Base-by-base conservation (phyloP, 2,329 filamentous ascomycete genomes). In the Pseudopyricularia javanii region DNA sequence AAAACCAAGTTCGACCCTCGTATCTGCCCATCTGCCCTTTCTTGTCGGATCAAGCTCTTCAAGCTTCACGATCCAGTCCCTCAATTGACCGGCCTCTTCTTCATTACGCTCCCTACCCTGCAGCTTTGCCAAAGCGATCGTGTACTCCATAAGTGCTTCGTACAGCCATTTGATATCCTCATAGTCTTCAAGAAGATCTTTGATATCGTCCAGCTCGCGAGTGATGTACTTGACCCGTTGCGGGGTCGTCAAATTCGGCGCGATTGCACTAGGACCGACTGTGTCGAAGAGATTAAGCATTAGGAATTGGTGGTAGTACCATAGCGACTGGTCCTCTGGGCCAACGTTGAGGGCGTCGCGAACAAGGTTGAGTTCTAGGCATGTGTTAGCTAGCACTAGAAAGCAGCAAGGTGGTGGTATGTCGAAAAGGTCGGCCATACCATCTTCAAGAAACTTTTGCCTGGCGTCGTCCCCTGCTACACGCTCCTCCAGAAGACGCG, bases 281-380 rank as follows among this genome's bases (percentile, higher is more conserved):
- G 63, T 14, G 61, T 72, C 74, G 51, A 76, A 71, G 60, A 86
- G 72, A 62, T 83, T 85, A 55, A 82, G 78, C 70, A 96, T 82
- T 54, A 96, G 72, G 62, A 85, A 95, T 60, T 93, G 86, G 66
- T 97, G 90, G 63, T 98, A 97, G 67, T 94, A 95, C 91, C 93
- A 98, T 6, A 96, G 75, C 17, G 90, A 95, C 64, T 97, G 91
- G 64, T 97, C 91, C 59, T 95, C 90, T 0, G 91, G 90, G 54
- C 94, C 91, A 35, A 88, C 88, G 55, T 90, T 93, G 49, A 97
- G 74, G 0, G 86, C 91, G 54, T 84, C 79, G 53, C 85, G 82
- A 26, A 95, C 83, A 45, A 88, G 71, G 26, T 79, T 74, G 50
- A 97, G 74, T 69, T 98, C 93, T 76, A 50, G 2, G 2, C 7